These are phyloP conservation scores for Mycena vulgaris DNA, from an alignment of 768 basidiomycete species.

Conservation along the genomic window DNA sequence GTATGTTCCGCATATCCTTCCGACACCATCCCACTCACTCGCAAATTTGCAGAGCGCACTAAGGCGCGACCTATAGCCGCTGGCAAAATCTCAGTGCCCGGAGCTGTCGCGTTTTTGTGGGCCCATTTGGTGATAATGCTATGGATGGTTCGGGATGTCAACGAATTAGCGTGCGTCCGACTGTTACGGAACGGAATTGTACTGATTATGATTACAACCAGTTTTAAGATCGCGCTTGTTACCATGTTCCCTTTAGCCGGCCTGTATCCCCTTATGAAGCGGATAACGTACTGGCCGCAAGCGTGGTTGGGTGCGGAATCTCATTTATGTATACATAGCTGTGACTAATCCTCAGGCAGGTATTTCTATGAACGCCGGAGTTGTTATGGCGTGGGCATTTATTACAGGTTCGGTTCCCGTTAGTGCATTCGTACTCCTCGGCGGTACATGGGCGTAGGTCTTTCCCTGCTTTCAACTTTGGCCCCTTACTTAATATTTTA, in stretches of 20 bases:
- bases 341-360: slow-evolving; percentile 23
- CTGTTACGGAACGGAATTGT: background rate
- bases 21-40: background rate
- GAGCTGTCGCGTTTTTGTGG: slow-evolving; percentile 44
- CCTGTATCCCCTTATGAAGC: slow-evolving; percentile 60
- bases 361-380: slow-evolving; percentile 41
- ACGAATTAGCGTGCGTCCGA: slow-evolving; percentile 31
- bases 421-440: slow-evolving; percentile 33
- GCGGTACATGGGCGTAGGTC: slow-evolving; percentile 35
- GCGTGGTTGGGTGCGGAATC: slow-evolving; percentile 51
- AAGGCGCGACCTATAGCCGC: slow-evolving; percentile 50
- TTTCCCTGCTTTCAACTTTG: background rate
- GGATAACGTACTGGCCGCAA: slow-evolving; percentile 59
- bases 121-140: slow-evolving; percentile 39
- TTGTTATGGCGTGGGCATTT: slow-evolving; percentile 43
- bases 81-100: slow-evolving; percentile 45
- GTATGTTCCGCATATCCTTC: slow-evolving; percentile 31
- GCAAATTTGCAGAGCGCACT: slow-evolving; percentile 45
- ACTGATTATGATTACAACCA: slow-evolving; percentile 18
- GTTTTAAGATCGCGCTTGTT: slow-evolving; percentile 39
- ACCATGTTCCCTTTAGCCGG: slow-evolving; percentile 45
- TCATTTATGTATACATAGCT: background rate
- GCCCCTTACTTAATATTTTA: background rate
- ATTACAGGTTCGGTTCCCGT: slow-evolving; percentile 32
- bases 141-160: slow-evolving; percentile 35